Evolutionary conservation across 208 protist species (phyloP).

Genomic region (Tritrichomonas foetus): DNA sequence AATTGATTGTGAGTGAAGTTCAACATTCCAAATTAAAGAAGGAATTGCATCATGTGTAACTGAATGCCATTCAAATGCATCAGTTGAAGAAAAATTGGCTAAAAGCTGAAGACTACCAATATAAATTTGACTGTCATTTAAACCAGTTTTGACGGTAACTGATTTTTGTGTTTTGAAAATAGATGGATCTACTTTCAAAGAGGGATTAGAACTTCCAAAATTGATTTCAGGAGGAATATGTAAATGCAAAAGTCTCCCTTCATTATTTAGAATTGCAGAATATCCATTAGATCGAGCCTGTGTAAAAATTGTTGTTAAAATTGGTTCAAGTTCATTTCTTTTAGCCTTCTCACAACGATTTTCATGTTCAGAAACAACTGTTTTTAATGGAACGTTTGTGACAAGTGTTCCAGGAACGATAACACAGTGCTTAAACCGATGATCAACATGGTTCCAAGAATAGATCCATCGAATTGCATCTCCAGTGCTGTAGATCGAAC

Average conservation of each 20-base stretch:
- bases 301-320: background rate
- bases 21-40: background rate
- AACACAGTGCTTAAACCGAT: background rate
- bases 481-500: background rate
- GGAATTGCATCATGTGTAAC: background rate
- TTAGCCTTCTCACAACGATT: no score
- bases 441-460: background rate
- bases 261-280: background rate
- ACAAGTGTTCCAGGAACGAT: slow-evolving; percentile 1
- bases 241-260: background rate
- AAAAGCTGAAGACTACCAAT: background rate
- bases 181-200: background rate
- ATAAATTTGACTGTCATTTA: background rate
- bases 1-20: background rate
- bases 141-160: background rate
- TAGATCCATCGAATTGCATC: background rate
- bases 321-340: background rate
- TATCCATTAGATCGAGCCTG: background rate
- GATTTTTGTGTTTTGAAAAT: background rate
- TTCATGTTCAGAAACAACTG: background rate
- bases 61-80: background rate
- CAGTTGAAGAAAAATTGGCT: background rate
- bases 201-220: background rate
- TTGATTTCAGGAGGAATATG: background rate
- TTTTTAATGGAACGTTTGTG: background rate